These are phyloP conservation scores for Mastigamoeba balamuthi DNA, from an alignment of 78 protist species.

Conservation along the genomic window DNA sequence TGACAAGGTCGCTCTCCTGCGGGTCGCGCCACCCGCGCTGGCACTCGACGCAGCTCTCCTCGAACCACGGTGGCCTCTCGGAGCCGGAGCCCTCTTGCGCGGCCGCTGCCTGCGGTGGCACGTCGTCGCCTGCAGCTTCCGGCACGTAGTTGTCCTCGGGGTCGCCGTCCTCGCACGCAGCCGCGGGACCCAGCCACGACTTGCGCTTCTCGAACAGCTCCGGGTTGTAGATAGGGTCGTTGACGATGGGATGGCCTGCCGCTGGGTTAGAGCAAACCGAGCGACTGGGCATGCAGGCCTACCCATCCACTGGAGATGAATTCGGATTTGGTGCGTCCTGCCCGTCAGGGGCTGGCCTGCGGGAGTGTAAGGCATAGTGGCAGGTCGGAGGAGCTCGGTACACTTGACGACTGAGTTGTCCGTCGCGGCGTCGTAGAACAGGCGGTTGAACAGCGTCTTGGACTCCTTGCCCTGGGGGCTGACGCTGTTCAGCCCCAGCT, in stretches of 20 bases:
- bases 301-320: slow-evolving; percentile 63
- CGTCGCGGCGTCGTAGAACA: slow-evolving; percentile 3
- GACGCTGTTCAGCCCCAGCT: slow-evolving; percentile 26
- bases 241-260: slow-evolving; percentile 69
- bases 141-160: background rate
- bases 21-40: background rate
- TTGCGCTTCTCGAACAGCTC: background rate
- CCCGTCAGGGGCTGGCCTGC: slow-evolving; percentile 70
- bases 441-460: slow-evolving; percentile 9
- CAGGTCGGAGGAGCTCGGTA: background rate
- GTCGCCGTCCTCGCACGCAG: background rate
- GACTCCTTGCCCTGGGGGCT: slow-evolving; percentile 18
- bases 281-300: background rate
- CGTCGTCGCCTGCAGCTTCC: background rate
- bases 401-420: slow-evolving; percentile 12
- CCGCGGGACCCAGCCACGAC: background rate
- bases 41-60: background rate
- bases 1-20: background rate
- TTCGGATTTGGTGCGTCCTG: slow-evolving; percentile 82
- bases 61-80: background rate
- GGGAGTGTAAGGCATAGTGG: slow-evolving; percentile 6
- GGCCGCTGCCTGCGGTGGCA: background rate
- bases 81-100: background rate
- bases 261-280: background rate
- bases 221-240: slow-evolving; percentile 58